Evolutionary conservation across 768 basidiomycete genomes (phyloP).

Genomic region (Suillus clintonianus): DNA sequence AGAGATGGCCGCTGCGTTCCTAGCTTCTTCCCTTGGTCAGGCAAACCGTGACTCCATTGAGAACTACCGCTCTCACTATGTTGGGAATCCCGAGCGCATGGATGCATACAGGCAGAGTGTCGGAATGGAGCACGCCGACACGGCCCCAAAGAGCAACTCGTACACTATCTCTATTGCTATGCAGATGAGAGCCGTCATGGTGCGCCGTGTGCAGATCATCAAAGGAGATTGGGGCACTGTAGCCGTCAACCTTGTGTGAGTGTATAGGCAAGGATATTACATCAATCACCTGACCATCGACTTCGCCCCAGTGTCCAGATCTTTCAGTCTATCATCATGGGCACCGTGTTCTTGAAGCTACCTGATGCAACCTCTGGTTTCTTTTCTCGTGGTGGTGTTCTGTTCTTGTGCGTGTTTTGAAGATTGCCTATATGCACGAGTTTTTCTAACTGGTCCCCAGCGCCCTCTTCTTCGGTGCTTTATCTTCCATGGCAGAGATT

Average conservation of each 20-base stretch:
- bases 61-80: conserved; percentile 48
- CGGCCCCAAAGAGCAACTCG: conserved; percentile 40
- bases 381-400: conserved; percentile 84
- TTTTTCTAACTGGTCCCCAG: conserved; percentile 27
- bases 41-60: conserved; percentile 51
- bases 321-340: conserved; percentile 57
- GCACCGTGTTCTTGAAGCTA: conserved; percentile 73
- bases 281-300: not conserved
- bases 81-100: conserved; percentile 44
- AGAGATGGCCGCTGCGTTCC: conserved; percentile 58
- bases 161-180: conserved; percentile 51
- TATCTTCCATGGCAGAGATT: conserved; percentile 62
- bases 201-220: conserved; percentile 48
- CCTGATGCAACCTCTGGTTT: conserved; percentile 76
- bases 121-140: conserved; percentile 52
- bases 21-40: conserved; percentile 39
- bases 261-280: not conserved
- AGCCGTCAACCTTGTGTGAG: conserved; percentile 28
- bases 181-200: conserved; percentile 50
- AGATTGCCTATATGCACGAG: not conserved
- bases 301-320: conserved; percentile 37
- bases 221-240: conserved; percentile 38
- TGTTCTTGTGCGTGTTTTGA: conserved; percentile 65
- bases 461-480: conserved; percentile 56
- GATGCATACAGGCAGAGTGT: conserved; percentile 51